Evolutionary conservation across 805 yeast species (phyloP).

Genomic region (Kurtzmaniella fragi): DNA sequence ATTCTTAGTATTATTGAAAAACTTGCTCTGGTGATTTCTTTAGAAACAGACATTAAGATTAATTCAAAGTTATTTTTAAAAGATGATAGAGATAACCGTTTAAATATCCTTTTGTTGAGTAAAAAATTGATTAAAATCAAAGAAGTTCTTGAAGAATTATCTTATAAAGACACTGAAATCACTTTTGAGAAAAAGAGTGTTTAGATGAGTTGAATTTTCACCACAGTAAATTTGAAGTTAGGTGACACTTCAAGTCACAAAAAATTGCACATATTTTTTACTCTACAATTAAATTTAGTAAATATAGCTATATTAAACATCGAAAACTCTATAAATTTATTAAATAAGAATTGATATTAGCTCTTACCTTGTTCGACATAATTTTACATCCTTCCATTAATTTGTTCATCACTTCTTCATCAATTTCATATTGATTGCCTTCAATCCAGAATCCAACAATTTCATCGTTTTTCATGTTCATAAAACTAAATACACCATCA

Average conservation of each 20-base stretch:
- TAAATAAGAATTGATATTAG: slow-evolving; percentile 43
- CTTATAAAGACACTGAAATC: slow-evolving; percentile 10
- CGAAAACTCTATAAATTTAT: slow-evolving; percentile 10
- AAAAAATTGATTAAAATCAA: slow-evolving; percentile 30
- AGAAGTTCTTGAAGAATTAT: slow-evolving; percentile 31
- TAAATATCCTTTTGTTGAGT: slow-evolving; percentile 25
- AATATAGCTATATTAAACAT: too few species aligned
- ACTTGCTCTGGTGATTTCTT: slow-evolving; percentile 23
- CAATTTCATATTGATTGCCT: slow-evolving; percentile 22
- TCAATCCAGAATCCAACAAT: slow-evolving; percentile 56
- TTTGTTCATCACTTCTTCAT: slow-evolving; percentile 15
- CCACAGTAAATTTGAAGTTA: too few species aligned
- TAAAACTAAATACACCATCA: slow-evolving; percentile 45
- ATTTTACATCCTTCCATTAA: slow-evolving; percentile 41
- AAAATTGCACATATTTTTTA: neutral
- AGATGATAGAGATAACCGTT: slow-evolving; percentile 15
- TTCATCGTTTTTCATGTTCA: slow-evolving; percentile 50
- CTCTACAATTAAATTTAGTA: too few species aligned
- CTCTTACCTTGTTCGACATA: slow-evolving; percentile 39
- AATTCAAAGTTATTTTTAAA: slow-evolving; percentile 33
- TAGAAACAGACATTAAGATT: slow-evolving; percentile 32
- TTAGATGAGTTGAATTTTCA: too few species aligned
- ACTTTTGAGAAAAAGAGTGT: slow-evolving; percentile 8
- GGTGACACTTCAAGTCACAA: too few species aligned
- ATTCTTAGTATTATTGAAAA: slow-evolving; percentile 24